phyloP scores from a whole-genome alignment of 345 rosid species.

The Bretschneidera sinensis region DNA sequence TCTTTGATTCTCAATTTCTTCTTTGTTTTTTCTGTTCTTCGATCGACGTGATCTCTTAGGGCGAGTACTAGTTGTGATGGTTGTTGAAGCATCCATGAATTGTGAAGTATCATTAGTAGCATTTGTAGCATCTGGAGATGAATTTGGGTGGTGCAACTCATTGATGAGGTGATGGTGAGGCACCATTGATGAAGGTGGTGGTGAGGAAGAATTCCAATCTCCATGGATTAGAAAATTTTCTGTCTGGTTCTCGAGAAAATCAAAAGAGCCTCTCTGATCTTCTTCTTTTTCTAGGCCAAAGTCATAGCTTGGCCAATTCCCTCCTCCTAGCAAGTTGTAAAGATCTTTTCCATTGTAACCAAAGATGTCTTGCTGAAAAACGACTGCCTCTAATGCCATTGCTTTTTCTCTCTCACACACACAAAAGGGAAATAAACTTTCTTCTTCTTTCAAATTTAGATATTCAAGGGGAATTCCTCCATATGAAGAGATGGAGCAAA shows the following conservation, averaged over 20 bases:
- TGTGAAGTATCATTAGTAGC: neutral
- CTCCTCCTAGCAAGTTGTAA: conserved; percentile 32
- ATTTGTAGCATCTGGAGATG: conserved; percentile 21
- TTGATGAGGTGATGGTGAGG: conserved; percentile 12
- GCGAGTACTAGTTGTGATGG: conserved; percentile 18
- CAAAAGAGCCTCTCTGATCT: conserved; percentile 20
- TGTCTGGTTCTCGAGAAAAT: conserved; percentile 40
- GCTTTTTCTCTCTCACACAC: too few relatives aligned
- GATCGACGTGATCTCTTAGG: conserved; percentile 60
- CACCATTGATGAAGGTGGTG: conserved; percentile 19
- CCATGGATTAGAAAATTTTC: conserved; percentile 28
- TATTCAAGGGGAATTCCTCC: neutral
- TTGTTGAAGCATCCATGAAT: conserved; percentile 12
- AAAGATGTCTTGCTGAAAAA: conserved; percentile 49
- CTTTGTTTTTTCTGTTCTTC: conserved; percentile 63
- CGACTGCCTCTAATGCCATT: conserved; percentile 70
- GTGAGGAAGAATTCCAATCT: conserved; percentile 25
- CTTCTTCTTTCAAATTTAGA: too few relatives aligned
- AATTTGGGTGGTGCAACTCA: conserved; percentile 20
- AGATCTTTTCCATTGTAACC: conserved; percentile 39
- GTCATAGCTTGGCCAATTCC: conserved; percentile 33
- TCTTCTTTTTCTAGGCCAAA: conserved; percentile 20
- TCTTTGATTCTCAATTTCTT: conserved; percentile 85
- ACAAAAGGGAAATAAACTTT: neutral
- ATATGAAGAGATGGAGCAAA: too few relatives aligned